These are phyloP conservation scores for Agrocybe praecox DNA, from an alignment of 768 basidiomycete genomes.

Conservation along the genomic window DNA sequence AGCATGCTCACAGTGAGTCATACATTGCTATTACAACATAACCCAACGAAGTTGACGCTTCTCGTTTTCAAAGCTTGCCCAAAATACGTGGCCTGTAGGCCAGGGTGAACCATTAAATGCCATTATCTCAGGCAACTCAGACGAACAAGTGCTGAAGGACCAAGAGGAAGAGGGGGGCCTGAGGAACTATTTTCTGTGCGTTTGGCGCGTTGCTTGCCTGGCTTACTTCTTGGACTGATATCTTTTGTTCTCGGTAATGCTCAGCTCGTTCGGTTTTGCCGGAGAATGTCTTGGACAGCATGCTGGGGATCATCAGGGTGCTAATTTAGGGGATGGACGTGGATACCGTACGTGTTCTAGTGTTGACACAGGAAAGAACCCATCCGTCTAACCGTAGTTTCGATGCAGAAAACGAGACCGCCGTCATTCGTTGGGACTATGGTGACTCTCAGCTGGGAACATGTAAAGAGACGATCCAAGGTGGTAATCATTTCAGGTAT, in stretches of 20 bases:
- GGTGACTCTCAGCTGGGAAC: slow-evolving; percentile 80
- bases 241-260: neutral
- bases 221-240: neutral
- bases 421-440: slow-evolving; percentile 86
- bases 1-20: slow-evolving; percentile 69
- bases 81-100: slow-evolving; percentile 63
- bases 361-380: neutral
- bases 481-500: slow-evolving; percentile 88
- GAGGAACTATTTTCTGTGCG: slow-evolving; percentile 81
- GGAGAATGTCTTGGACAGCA: slow-evolving; percentile 87
- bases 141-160: slow-evolving; percentile 65
- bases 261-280: slow-evolving; percentile 70
- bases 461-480: slow-evolving; percentile 82
- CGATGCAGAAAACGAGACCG: slow-evolving; percentile 71
- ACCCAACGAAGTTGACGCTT: neutral
- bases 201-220: slow-evolving; percentile 13
- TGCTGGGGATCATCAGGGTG: slow-evolving; percentile 65
- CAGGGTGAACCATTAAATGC: slow-evolving; percentile 88
- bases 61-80: slow-evolving; percentile 42
- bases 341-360: slow-evolving; percentile 55
- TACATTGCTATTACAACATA: neutral
- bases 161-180: slow-evolving; percentile 67
- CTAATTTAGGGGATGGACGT: slow-evolving; percentile 83
- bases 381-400: neutral
- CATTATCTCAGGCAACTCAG: slow-evolving; percentile 79